Percentiles rank a stretch among this genome's conserved stretches.
Conservation (phyloP, 495 filamentous ascomycete genomes). For the Opeltia flavorubescens region DNA sequence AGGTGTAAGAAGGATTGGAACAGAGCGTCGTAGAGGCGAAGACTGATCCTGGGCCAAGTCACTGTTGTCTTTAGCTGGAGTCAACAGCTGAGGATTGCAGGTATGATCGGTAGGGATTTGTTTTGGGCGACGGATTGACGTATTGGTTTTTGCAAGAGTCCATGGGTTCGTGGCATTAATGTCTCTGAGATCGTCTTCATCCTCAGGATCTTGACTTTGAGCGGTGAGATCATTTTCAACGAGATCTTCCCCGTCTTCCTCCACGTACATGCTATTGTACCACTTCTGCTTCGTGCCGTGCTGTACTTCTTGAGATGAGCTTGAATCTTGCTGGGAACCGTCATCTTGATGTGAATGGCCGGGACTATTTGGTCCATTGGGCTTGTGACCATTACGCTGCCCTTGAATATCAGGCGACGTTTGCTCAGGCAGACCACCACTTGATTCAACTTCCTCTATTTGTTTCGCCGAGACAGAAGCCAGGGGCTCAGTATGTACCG, state of each 20-base stretch:
- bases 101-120: background rate
- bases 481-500: background rate
- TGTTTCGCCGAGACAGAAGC: background rate
- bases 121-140: constrained; percentile 16
- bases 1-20: background rate
- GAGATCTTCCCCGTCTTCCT: constrained; percentile 2
- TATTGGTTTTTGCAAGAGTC: constrained; percentile 44
- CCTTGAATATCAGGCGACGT: too few relatives aligned
- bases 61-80: constrained; percentile 10
- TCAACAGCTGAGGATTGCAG: constrained; percentile 7
- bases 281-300: background rate
- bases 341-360: background rate
- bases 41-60: constrained; percentile 4
- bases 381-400: too few relatives aligned
- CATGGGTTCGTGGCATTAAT: constrained; percentile 40
- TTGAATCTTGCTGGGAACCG: background rate
- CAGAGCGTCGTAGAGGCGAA: background rate
- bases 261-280: constrained; percentile 1
- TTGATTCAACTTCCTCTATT: too few relatives aligned
- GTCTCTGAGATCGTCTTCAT: constrained; percentile 13
- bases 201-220: constrained; percentile 2
- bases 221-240: background rate
- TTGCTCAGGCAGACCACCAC: too few relatives aligned
- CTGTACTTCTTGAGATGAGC: background rate
- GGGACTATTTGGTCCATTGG: too few relatives aligned